Evolutionary conservation across 2,329 filamentous ascomycete species (phyloP).

Genomic region (Colletotrichum tropicale): DNA sequence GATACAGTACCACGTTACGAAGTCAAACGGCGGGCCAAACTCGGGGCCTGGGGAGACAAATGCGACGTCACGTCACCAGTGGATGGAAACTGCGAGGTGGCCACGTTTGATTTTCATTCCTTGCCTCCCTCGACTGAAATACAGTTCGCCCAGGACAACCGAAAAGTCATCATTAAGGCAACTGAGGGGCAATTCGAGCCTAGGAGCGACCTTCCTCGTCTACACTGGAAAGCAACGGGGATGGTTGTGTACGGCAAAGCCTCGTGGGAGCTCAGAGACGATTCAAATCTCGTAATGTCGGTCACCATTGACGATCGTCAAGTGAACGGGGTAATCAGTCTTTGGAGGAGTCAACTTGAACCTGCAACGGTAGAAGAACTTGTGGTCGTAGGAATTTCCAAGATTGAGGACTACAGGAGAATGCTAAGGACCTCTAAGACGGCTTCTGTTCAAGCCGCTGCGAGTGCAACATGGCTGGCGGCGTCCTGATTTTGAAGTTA

Average conservation of each 20-base stretch:
- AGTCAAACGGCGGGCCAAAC: neutral
- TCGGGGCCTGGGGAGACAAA: neutral
- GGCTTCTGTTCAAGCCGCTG: neutral
- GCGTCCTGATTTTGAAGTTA: neutral
- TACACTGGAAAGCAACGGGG: neutral
- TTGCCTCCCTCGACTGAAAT: neutral
- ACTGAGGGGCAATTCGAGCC: neutral
- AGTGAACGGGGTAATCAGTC: neutral
- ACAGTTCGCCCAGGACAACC: neutral
- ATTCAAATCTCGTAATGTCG: neutral
- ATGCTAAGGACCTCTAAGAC: neutral
- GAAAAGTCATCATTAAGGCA: neutral
- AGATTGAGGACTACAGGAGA: constrained; percentile 7
- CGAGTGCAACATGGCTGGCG: neutral
- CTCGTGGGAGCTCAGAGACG: constrained; percentile 1
- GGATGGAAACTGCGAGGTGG: neutral
- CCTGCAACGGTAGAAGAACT: neutral
- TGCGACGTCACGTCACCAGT: neutral
- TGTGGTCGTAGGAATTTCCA: neutral
- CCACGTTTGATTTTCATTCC: neutral
- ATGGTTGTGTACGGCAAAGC: neutral
- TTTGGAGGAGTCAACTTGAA: neutral
- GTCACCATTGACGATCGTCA: neutral
- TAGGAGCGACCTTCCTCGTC: neutral
- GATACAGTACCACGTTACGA: constrained; percentile 1